phyloP scores from a whole-genome alignment of 202 grass and related monocot genomes.

The Panicum virgatum region DNA sequence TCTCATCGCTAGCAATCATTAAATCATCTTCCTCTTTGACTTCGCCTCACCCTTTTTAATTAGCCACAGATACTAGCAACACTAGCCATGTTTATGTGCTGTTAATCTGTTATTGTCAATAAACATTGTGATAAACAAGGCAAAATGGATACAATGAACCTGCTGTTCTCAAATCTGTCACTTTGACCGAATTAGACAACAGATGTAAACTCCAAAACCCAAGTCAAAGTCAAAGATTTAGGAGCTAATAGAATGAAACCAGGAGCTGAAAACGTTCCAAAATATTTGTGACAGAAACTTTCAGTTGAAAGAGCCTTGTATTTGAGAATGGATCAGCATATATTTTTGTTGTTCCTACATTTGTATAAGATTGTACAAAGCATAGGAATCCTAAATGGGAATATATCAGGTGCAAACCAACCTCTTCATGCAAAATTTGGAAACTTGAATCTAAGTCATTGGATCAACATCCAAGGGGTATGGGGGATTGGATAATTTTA shows the following conservation, averaged over 20 bases:
- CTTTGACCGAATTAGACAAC: conserved; percentile 1
- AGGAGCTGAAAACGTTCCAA: neutral
- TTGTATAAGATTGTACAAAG: conserved; percentile 15
- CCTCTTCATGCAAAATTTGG: too few species aligned
- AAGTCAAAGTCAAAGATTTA: neutral
- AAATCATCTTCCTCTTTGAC: neutral
- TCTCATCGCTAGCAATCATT: neutral
- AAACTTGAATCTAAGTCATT: too few species aligned
- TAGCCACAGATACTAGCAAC: neutral
- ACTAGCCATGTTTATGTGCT: neutral
- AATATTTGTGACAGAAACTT: neutral
- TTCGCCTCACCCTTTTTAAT: conserved; percentile 8
- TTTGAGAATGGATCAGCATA: neutral
- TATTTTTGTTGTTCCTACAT: neutral
- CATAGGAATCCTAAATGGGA: neutral
- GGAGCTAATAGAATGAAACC: conserved; percentile 1
- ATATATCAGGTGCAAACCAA: too few species aligned
- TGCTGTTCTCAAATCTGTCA: neutral
- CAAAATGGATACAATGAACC: conserved; percentile 5
- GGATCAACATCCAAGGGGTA: too few species aligned
- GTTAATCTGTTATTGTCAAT: neutral
- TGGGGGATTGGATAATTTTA: too few species aligned
- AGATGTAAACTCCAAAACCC: neutral
- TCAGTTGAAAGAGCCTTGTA: conserved; percentile 1
- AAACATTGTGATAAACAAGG: neutral